Conservation (phyloP, 2,329 filamentous ascomycete genomes). For the Nigrospora osmanthi region DNA sequence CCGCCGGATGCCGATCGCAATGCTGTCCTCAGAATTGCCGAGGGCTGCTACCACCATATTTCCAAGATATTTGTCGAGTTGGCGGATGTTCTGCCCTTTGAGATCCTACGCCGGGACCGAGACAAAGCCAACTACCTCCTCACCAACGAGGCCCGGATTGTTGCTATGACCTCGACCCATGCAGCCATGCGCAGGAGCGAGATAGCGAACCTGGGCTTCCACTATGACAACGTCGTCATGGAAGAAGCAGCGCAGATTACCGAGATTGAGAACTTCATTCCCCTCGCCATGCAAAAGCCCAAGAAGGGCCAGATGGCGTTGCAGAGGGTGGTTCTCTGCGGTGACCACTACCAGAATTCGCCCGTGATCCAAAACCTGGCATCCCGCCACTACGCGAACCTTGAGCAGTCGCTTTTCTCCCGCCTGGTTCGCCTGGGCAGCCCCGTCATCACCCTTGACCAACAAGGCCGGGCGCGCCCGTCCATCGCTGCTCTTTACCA, state of each 20-base stretch:
- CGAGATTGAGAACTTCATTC: slow-evolving; percentile 94
- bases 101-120: slow-evolving; percentile 78
- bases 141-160: slow-evolving; percentile 90
- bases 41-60: slow-evolving; percentile 84
- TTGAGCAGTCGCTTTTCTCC: slow-evolving; percentile 92
- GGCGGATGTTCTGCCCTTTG: slow-evolving; percentile 89
- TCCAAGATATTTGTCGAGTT: slow-evolving; percentile 85
- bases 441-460: slow-evolving; percentile 82
- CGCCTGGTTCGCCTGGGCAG: slow-evolving; percentile 85
- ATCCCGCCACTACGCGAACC: slow-evolving; percentile 89
- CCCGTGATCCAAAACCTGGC: slow-evolving; percentile 92
- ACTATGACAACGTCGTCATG: slow-evolving; percentile 97
- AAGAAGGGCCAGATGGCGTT: slow-evolving; percentile 65
- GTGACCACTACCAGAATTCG: slow-evolving; percentile 94
- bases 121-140: slow-evolving; percentile 96
- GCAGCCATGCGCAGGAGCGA: slow-evolving; percentile 90
- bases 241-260: slow-evolving; percentile 98
- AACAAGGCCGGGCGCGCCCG: slow-evolving; percentile 84
- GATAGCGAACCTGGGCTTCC: slow-evolving; percentile 86
- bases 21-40: slow-evolving; percentile 64
- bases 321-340: slow-evolving; percentile 84
- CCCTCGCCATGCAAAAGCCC: slow-evolving; percentile 81
- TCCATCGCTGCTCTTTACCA: slow-evolving; percentile 84
- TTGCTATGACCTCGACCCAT: slow-evolving; percentile 98
- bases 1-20: slow-evolving; percentile 57